Conservation (phyloP, 257 asterid species). For the Hygrophila difformis region DNA sequence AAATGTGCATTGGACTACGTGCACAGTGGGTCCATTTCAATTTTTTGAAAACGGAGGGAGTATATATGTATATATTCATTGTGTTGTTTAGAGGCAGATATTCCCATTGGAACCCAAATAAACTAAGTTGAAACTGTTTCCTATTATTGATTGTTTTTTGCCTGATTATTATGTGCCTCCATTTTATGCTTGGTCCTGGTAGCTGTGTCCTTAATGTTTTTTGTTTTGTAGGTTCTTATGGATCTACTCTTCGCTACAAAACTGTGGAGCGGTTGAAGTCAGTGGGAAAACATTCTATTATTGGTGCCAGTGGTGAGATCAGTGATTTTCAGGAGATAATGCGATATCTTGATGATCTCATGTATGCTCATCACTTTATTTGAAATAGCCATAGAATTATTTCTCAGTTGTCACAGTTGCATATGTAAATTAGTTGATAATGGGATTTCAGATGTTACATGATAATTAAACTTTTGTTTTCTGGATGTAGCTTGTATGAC, state of each 20-base stretch:
- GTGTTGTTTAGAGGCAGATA: no score
- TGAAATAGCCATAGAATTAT: not conserved
- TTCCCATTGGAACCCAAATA: no score
- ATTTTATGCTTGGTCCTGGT: not conserved
- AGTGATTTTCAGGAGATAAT: conserved; percentile 96
- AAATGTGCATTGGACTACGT: no score
- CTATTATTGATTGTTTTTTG: not conserved
- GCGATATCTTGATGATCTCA: conserved; percentile 77
- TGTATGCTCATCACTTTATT: conserved; percentile 38
- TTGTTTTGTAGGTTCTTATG: conserved; percentile 64
- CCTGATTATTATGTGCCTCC: not conserved
- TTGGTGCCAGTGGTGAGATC: conserved; percentile 96
- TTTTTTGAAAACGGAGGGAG: no score
- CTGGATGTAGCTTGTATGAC: conserved; percentile 56
- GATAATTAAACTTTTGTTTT: conserved; percentile 15
- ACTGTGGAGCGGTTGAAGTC: conserved; percentile 81
- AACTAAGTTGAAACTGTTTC: not conserved
- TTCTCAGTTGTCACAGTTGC: not conserved
- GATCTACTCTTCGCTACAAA: conserved; percentile 94
- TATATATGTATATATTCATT: no score
- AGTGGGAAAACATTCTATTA: conserved; percentile 89
- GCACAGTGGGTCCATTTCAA: no score
- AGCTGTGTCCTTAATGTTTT: conserved; percentile 8
- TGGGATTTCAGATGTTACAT: conserved; percentile 6
- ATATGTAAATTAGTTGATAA: conserved; percentile 1